Evolutionary conservation across 1,284 basidiomycete species (phyloP).

Genomic region (Heterobasidion occidentale): DNA sequence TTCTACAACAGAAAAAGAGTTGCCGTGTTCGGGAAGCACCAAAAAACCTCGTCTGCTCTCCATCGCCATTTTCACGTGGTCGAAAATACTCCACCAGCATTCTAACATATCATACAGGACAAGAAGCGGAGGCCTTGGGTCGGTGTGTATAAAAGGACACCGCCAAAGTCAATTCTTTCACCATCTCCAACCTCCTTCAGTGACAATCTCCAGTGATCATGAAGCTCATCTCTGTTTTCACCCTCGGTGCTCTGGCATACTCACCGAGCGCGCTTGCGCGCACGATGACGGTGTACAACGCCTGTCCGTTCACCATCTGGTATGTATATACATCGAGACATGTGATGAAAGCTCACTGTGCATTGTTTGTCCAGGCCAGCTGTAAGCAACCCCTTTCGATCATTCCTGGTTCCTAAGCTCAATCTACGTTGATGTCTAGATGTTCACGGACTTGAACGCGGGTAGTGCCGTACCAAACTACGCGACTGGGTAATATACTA

Average conservation of each 20-base stretch:
- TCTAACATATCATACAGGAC: too few relatives aligned
- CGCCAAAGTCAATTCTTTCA: not conserved
- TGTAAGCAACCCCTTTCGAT: not conserved
- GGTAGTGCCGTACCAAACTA: conserved; percentile 19
- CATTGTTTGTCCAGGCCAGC: not conserved
- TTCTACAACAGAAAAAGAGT: too few relatives aligned
- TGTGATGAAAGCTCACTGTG: not conserved
- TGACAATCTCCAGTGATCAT: not conserved
- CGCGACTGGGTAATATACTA: conserved; percentile 19
- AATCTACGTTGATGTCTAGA: conserved; percentile 8
- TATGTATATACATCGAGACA: conserved; percentile 9
- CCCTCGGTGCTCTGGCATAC: conserved; percentile 14
- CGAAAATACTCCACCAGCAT: too few relatives aligned
- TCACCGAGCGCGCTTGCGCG: conserved; percentile 20
- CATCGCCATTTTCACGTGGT: too few relatives aligned
- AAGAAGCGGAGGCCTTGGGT: too few relatives aligned
- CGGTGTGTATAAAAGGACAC: too few relatives aligned
- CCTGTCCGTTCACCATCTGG: conserved; percentile 31
- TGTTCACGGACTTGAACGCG: conserved; percentile 24
- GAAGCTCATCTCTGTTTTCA: conserved; percentile 11
- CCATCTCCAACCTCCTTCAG: not conserved
- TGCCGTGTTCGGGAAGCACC: too few relatives aligned
- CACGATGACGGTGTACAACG: conserved; percentile 28
- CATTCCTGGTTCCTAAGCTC: not conserved
- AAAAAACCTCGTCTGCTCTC: too few relatives aligned